Evolutionary conservation across 371 early-diverging fungal genomes (phyloP), one percentile per base, ranked within the genome.

Genomic region (Mortierella sp.): DNA sequence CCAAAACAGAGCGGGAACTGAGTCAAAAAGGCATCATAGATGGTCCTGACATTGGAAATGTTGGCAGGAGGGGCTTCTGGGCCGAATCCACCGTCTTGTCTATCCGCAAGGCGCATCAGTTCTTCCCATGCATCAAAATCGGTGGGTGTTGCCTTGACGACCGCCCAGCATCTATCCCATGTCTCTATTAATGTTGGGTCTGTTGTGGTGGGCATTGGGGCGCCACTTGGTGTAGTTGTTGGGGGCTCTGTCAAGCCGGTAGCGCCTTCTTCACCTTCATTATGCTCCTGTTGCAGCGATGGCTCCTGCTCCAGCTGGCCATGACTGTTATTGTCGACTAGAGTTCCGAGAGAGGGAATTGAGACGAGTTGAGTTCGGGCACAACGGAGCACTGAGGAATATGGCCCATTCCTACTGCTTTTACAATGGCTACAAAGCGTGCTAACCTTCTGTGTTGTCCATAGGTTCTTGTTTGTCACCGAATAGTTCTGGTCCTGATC

Each of bases 1-100:
- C 89, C 89, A 78, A 89, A 91, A 62, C 89, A 90, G 18, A 90
- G 81, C 5, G 91, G 91, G 64, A 89, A 91, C 66, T 87, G 86
- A 23, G 79, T 73, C 59, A 91, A 69, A 58, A 91, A 90, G 39
- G 78, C 74, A 69, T 90, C 87, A 56, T 87, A 91, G 8, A 85
- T 86, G 12, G 61, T 66, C 38, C 86, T 79, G 21, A 89, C 73
- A 47, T 83, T 85, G 52, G 53, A 24, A 16, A 67, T 67, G 34
- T 73, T 73, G 46, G 67, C 68, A 16, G 61, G 67, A 10, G 83
- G 74, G 0, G 84, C 81, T 6, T 80, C 71, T 12, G 79, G 69
- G 0, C 78, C 76, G 45, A 85, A 66, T 12, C 85, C 87, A 2
- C 84, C 86, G 13, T 82, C 81, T n/a, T 78, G 70, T n/a, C 71